Evolutionary conservation across 2,329 filamentous ascomycete species (phyloP), one percentile per base, ranked within the genome.

Genomic region (Keithomyces neogunnii): DNA sequence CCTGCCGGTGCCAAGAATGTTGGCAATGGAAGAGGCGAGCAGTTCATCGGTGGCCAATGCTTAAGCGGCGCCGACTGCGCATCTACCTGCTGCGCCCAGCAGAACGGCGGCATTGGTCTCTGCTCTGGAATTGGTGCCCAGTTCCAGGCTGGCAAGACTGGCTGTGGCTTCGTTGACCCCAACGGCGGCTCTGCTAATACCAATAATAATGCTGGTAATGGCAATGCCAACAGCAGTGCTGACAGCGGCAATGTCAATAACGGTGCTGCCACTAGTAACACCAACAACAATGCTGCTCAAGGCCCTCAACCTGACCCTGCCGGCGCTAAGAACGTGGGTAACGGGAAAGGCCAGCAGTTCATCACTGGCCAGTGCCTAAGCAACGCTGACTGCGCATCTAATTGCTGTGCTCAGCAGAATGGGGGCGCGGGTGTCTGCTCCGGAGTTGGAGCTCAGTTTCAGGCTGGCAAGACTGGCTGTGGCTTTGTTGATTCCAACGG

Each of bases 391-490:
- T 67, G 65, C 48, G 59, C 58, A 2, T 64, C 63, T 19, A 54
- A 50, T n/a, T 67, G 65, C 58, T 67, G 65, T 38, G 63, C 63
- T 7, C 4, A 38, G 2, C 9, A 35, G 19, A 47, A 42, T 13
- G 51, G 48, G 5, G 54, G 53, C 9, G 55, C 53, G 26, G 63
- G 60, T 35, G 59, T 65, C 42, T 63, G 65, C 61, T 64, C 64
- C 8, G 63, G 54, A 8, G 8, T 11, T 30, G 40, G 5, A 10
- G 40, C 10, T 26, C 5, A n/a, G 6, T 26, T 26, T 2, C 10
- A 29, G 13, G 29, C 28, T 13, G 65, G 64, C 51, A 67, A 67
- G 59, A 59, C 59, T 26, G 66, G 66, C 9, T 68, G 66, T 39
- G 63, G 61, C 9, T 68, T 68, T 45, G 49, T 35, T 29, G 28